Evolutionary conservation across 768 basidiomycete genomes (phyloP).

Genomic region (Termitomyces sp.): DNA sequence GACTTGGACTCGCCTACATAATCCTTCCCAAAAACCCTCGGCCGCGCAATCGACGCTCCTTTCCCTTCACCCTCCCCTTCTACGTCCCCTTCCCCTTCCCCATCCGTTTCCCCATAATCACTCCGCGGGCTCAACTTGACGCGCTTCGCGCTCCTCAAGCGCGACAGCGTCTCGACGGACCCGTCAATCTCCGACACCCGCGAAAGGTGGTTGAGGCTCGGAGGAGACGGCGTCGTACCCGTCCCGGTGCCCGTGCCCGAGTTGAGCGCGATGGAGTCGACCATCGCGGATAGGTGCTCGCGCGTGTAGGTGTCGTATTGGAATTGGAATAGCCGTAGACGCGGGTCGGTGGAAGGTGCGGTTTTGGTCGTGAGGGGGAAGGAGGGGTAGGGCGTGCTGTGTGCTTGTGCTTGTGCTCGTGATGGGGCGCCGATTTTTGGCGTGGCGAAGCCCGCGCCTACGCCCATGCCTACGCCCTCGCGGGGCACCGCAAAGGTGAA

Average conservation of each 20-base stretch:
- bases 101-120: constrained; percentile 43
- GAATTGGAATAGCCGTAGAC: constrained; percentile 84
- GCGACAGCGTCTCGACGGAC: constrained; percentile 36
- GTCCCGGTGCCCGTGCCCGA: constrained; percentile 50
- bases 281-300: constrained; percentile 89
- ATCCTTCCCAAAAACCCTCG: constrained; percentile 47
- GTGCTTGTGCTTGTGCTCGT: constrained; percentile 37
- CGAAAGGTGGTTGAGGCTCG: constrained; percentile 42
- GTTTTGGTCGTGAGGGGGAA: constrained; percentile 21
- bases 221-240: constrained; percentile 39
- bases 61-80: constrained; percentile 36
- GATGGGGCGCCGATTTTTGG: too few relatives aligned
- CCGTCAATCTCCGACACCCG: constrained; percentile 41
- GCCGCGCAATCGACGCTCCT: constrained; percentile 43
- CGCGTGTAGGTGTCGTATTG: constrained; percentile 96
- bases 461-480: constrained; percentile 8
- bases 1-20: constrained; percentile 75
- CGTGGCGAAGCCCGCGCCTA: too few relatives aligned
- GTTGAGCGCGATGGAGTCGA: constrained; percentile 88
- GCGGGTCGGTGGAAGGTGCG: constrained; percentile 57
- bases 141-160: constrained; percentile 73
- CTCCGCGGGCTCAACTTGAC: constrained; percentile 69
- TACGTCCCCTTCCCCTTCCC: constrained; percentile 35
- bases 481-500: constrained; percentile 76
- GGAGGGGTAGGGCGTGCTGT: constrained; percentile 57